Evolutionary conservation across 768 basidiomycete genomes (phyloP).

Genomic region (Boletus subcaerulescens): DNA sequence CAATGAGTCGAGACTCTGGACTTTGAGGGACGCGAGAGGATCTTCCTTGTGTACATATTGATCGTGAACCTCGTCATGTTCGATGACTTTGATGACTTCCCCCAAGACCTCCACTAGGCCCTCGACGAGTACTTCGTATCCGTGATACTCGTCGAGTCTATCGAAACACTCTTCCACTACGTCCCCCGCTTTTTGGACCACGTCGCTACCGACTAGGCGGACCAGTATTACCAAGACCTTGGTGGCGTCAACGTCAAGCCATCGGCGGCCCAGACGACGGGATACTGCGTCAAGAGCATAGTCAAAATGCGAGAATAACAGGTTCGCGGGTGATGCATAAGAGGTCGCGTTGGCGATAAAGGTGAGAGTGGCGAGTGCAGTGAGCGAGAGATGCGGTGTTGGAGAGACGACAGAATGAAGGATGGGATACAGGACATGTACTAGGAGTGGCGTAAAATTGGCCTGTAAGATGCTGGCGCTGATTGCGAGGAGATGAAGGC

Average conservation of each 20-base stretch:
- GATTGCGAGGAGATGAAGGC: conserved; percentile 73
- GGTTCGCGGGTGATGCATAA: conserved; percentile 85
- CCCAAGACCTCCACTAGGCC: conserved; percentile 84
- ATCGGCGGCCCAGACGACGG: conserved; percentile 72
- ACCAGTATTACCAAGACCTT: conserved; percentile 85
- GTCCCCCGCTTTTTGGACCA: conserved; percentile 88
- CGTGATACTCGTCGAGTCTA: conserved; percentile 92
- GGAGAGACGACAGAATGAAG: conserved; percentile 84
- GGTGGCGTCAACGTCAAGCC: conserved; percentile 86
- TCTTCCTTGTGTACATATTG: conserved; percentile 19
- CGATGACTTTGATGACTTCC: conserved; percentile 80
- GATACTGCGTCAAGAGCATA: conserved; percentile 92
- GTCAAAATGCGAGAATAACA: conserved; percentile 93
- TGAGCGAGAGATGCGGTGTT: conserved; percentile 60
- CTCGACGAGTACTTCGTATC: conserved; percentile 82
- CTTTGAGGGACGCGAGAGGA: conserved; percentile 20
- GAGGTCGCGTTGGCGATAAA: conserved; percentile 72
- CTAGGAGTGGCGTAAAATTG: conserved; percentile 68
- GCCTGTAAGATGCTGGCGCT: conserved; percentile 68
- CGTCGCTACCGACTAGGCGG: conserved; percentile 79
- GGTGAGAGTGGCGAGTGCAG: conserved; percentile 71
- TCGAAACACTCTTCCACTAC: conserved; percentile 98
- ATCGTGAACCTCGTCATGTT: conserved; percentile 44
- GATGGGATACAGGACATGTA: conserved; percentile 80
- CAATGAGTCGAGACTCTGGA: conserved; percentile 47